phyloP scores from a whole-genome alignment of 495 filamentous ascomycete genomes.

The Elasticomyces elasticus region DNA sequence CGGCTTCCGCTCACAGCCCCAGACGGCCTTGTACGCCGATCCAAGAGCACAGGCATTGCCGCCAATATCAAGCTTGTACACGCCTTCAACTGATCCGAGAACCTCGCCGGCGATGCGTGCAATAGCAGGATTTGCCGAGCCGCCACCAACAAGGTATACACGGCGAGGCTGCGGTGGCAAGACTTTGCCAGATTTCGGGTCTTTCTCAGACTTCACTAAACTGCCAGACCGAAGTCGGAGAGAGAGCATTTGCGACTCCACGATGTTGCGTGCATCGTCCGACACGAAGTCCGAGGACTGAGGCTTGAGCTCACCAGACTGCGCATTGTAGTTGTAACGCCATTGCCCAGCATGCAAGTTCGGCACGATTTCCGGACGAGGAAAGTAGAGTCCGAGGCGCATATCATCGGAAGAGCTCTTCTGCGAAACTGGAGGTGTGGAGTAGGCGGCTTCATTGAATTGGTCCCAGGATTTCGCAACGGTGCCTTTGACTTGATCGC shows the following conservation, averaged over 20 bases:
- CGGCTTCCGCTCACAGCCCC: constrained; percentile 62
- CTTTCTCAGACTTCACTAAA: constrained; percentile 47
- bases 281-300: constrained; percentile 26
- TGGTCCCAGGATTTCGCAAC: constrained; percentile 53
- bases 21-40: constrained; percentile 93
- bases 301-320: constrained; percentile 30
- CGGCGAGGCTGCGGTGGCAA: constrained; percentile 77
- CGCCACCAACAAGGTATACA: constrained; percentile 89
- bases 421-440: constrained; percentile 58
- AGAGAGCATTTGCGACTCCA: constrained; percentile 89
- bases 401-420: constrained; percentile 43
- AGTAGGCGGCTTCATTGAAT: constrained; percentile 62
- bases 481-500: constrained; percentile 54
- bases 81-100: constrained; percentile 76
- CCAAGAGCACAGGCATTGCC: constrained; percentile 92
- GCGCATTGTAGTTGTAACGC: constrained; percentile 58
- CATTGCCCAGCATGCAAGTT: constrained; percentile 75
- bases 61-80: constrained; percentile 88
- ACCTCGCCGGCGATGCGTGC: constrained; percentile 71
- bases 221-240: constrained; percentile 72
- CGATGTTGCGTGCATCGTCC: constrained; percentile 72
- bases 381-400: constrained; percentile 86
- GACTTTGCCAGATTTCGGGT: constrained; percentile 30
- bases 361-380: constrained; percentile 88
- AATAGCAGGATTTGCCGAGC: constrained; percentile 78